Conservation (phyloP, 345 rosid genomes). For the Corymbia maculata region DNA sequence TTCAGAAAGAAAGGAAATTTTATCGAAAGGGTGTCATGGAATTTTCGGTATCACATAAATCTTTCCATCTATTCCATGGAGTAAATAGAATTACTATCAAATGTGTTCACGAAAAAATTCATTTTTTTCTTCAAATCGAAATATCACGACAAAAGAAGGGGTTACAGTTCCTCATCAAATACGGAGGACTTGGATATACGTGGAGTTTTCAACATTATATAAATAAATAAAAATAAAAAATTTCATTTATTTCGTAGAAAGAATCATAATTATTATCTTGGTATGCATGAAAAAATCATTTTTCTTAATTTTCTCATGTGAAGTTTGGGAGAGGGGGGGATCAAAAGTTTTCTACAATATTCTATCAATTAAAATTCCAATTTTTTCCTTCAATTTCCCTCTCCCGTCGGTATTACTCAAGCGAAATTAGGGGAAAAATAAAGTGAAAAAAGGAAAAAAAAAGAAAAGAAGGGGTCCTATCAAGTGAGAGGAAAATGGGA, state of each 20-base stretch:
- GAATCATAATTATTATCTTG: not conserved
- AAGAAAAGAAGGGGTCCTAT: not conserved
- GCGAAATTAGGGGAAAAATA: not conserved
- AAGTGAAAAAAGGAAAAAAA: not conserved
- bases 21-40: not conserved
- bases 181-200: fast-evolving
- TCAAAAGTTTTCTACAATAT: not conserved
- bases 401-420: not conserved
- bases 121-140: not conserved
- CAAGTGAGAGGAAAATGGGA: not conserved
- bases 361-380: not conserved
- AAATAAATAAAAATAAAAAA: not conserved
- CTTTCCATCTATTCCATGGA: not conserved
- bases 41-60: not conserved
- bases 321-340: no score
- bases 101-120: not conserved
- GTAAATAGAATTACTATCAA: not conserved
- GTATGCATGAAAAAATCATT: fast-evolving
- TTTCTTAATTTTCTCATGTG: not conserved
- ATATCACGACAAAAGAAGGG: not conserved
- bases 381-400: not conserved
- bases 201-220: not conserved
- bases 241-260: not conserved
- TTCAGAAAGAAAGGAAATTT: not conserved
- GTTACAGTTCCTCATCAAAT: not conserved